A percentile compares a stretch with the other conserved stretches of the same genome.
Evolutionary conservation across 371 early-diverging fungal genomes (phyloP).

Genomic region (Encephalitozoon hellem): DNA sequence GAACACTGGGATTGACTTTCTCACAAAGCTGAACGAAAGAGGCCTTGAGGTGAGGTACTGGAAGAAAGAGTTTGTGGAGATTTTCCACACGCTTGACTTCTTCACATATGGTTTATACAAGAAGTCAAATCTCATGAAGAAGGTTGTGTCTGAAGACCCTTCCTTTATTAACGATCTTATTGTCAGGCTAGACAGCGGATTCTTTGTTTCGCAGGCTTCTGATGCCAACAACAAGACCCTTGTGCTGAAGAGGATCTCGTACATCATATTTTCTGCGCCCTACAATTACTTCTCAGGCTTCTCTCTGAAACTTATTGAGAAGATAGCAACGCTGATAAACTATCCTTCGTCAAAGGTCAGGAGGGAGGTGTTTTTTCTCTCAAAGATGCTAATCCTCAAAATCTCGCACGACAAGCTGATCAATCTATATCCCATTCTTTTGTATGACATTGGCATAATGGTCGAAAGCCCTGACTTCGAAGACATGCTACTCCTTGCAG

Average conservation of each 20-base stretch:
- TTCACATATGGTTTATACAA: constrained; percentile 35
- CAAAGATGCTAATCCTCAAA: constrained; percentile 37
- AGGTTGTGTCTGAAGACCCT: constrained; percentile 33
- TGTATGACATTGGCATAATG: constrained; percentile 21
- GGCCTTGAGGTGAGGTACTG: constrained; percentile 19
- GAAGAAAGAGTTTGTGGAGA: constrained; percentile 45
- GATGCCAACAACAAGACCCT: constrained; percentile 35
- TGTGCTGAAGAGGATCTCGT: constrained; percentile 45
- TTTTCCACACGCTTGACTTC: constrained; percentile 34
- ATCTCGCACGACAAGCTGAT: constrained; percentile 35
- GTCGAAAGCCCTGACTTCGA: background rate
- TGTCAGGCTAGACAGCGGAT: constrained; percentile 26
- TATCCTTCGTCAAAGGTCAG: constrained; percentile 12
- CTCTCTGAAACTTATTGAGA: constrained; percentile 34
- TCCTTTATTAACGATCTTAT: constrained; percentile 40
- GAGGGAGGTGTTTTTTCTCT: constrained; percentile 32
- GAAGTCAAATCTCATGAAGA: constrained; percentile 32
- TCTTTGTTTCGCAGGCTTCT: constrained; percentile 46
- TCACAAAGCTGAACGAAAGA: background rate
- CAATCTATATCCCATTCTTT: constrained; percentile 46
- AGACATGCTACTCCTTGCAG: background rate
- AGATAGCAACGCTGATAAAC: constrained; percentile 2
- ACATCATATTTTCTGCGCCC: constrained; percentile 41
- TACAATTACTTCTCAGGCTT: constrained; percentile 31
- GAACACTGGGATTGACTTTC: background rate